Evolutionary conservation across 1,284 basidiomycete genomes (phyloP), one percentile per base, ranked within the genome.

Genomic region (Clitocybe nebularis): DNA sequence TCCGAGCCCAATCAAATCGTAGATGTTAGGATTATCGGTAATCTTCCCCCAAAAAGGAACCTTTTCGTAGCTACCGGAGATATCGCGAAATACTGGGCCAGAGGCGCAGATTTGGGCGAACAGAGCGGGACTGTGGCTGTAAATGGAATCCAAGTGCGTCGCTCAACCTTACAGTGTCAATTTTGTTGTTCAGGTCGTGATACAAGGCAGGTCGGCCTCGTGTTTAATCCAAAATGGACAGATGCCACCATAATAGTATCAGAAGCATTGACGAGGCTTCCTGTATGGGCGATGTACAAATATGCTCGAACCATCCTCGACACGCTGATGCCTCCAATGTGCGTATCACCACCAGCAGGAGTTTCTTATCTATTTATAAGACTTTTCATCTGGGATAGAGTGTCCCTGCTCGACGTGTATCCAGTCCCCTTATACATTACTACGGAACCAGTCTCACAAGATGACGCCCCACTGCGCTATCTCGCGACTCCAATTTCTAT

Each of bases 321-420:
- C 14, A 50, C 52, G n/a, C 52, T 80, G 37, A 58, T 71, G 39
- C 79, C 81, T 13, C 57, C 62, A 4, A 70, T 59, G 81, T 81
- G 49, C 14, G 50, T 53, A 44, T 14, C 13, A 7, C 39, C 41
- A 17, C 37, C 30, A 7, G 25, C 39, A 14, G 3, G 3, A n/a
- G 2, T 16, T 11, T 16, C 11, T 3, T 5, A 11, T 4, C 3
- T 4, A 22, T 19, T 19, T 22, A 25, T 45, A 10, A 45, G 14
- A 16, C 29, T 22, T 4, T 10, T 26, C 26, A 30, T 21, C 33
- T 10, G n/a, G 22, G 11, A 14, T 37, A 82, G 80, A 13, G 50
- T 78, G 10, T 61, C 67, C 0, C 55, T 82, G 5, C 55, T 84
- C 14, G 82, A 83, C 50, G 59, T 63, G 4, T 84, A 84, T 50